Evolutionary conservation across 306 rosid genomes (phyloP).

Genomic region (Cucurbita ficifolia): DNA sequence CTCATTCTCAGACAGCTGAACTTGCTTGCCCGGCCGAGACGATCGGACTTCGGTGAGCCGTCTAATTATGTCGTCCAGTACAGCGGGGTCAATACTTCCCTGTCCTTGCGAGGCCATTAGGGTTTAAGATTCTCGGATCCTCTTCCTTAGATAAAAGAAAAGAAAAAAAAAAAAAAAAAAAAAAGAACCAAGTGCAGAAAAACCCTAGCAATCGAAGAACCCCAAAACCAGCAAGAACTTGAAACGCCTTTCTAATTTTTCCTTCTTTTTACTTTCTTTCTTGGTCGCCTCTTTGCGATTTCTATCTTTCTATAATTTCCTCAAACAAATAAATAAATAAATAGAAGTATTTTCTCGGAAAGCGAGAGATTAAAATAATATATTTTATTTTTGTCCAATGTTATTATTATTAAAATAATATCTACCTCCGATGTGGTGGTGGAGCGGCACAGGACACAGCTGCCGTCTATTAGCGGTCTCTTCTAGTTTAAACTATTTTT

Average conservation of each 20-base stretch:
- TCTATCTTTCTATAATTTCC: background rate
- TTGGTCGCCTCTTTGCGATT: slow-evolving; percentile 6
- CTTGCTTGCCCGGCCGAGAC: slow-evolving; percentile 77
- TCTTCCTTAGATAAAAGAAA: background rate
- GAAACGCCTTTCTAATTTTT: background rate
- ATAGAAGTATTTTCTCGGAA: slow-evolving; percentile 4
- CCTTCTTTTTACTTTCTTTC: background rate
- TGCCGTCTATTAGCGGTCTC: no score
- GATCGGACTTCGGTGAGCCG: slow-evolving; percentile 76
- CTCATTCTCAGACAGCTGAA: slow-evolving; percentile 79
- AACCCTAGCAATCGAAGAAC: slow-evolving; percentile 1
- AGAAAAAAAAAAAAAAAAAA: background rate
- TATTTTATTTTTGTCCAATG: background rate
- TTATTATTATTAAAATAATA: background rate
- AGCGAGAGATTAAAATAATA: background rate
- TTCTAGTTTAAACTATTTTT: no score
- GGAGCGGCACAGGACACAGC: background rate
- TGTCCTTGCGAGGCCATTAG: slow-evolving; percentile 49
- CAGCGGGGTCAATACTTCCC: slow-evolving; percentile 48
- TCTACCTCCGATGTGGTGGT: background rate
- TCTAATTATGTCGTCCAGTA: slow-evolving; percentile 73
- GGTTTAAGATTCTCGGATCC: slow-evolving; percentile 1
- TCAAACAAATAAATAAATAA: background rate
- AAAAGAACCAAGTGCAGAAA: background rate
- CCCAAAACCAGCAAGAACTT: background rate